Evolutionary conservation across 108 stramenopile genomes (phyloP).

Genomic region (Poteriospumella lacustris): DNA sequence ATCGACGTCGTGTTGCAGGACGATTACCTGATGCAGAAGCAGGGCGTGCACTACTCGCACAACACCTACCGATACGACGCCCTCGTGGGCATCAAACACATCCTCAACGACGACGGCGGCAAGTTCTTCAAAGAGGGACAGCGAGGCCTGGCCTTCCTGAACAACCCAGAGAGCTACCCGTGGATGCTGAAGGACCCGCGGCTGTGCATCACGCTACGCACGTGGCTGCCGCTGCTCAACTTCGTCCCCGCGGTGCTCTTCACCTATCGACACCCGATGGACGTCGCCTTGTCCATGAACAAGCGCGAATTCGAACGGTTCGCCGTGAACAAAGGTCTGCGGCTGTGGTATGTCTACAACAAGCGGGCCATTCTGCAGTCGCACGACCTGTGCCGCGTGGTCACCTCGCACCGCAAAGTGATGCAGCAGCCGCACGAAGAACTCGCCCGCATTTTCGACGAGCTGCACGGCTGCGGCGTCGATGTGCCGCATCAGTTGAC

Average conservation of each 20-base stretch:
- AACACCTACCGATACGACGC: slow-evolving; percentile 64
- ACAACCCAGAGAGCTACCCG: slow-evolving; percentile 38
- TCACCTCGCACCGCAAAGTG: slow-evolving; percentile 68
- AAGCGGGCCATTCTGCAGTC: slow-evolving; percentile 69
- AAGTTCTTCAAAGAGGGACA: neutral
- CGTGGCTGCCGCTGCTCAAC: slow-evolving; percentile 71
- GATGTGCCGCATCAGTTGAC: slow-evolving; percentile 55
- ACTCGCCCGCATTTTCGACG: slow-evolving; percentile 64
- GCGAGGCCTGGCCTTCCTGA: slow-evolving; percentile 4
- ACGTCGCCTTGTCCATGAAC: slow-evolving; percentile 78
- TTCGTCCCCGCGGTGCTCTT: slow-evolving; percentile 72
- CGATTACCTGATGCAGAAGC: slow-evolving; percentile 71
- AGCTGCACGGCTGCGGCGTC: slow-evolving; percentile 64
- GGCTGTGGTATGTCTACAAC: slow-evolving; percentile 80
- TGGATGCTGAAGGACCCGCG: slow-evolving; percentile 86
- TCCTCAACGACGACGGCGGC: slow-evolving; percentile 41
- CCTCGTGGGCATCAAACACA: slow-evolving; percentile 56
- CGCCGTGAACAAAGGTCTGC: slow-evolving; percentile 64
- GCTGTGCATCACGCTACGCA: slow-evolving; percentile 76
- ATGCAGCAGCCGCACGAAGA: slow-evolving; percentile 63
- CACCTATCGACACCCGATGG: slow-evolving; percentile 83
- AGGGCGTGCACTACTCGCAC: slow-evolving; percentile 64
- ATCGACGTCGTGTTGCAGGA: slow-evolving; percentile 73
- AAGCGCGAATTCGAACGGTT: slow-evolving; percentile 46
- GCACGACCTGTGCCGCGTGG: slow-evolving; percentile 64